Conservation (phyloP, 2,329 filamentous ascomycete genomes). For the Didymella arachidicola region DNA sequence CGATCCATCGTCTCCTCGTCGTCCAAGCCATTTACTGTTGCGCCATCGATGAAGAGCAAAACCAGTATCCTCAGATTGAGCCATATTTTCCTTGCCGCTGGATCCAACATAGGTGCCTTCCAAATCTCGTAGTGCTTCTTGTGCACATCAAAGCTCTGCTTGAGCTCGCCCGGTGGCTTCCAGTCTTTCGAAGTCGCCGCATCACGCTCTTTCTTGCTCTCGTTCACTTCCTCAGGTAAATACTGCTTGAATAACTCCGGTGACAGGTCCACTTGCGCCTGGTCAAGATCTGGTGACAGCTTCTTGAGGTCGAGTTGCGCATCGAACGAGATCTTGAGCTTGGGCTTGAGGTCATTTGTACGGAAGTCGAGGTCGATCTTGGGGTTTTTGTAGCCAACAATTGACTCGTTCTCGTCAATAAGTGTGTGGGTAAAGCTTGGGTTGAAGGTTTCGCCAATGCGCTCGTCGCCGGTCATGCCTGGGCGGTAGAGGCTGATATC, state of each 20-base stretch:
- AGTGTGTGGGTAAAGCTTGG: constrained; percentile 91
- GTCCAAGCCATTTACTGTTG: constrained; percentile 76
- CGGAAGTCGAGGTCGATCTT: constrained; percentile 75
- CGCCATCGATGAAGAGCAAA: constrained; percentile 90
- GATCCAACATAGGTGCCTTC: constrained; percentile 76
- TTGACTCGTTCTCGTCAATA: constrained; percentile 90
- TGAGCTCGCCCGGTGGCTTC: constrained; percentile 77
- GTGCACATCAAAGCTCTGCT: constrained; percentile 68
- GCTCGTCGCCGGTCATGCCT: constrained; percentile 28
- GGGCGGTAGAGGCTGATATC: constrained; percentile 49
- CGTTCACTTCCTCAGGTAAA: constrained; percentile 56
- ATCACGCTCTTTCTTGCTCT: constrained; percentile 16
- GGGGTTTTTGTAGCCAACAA: constrained; percentile 88
- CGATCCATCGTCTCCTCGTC: constrained; percentile 75
- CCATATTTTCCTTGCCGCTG: constrained; percentile 73
- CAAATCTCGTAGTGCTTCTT: constrained; percentile 82
- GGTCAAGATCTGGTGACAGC: constrained; percentile 63
- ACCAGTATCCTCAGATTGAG: constrained; percentile 84
- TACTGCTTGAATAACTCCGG: constrained; percentile 59
- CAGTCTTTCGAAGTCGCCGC: constrained; percentile 52
- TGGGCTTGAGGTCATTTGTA: constrained; percentile 79
- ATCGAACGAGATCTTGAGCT: constrained; percentile 73
- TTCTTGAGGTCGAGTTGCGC: constrained; percentile 77
- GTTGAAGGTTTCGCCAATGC: constrained; percentile 71
- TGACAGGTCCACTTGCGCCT: constrained; percentile 69